A percentile compares a stretch with the other conserved stretches of the same genome.
Conservation (phyloP, 2,329 filamentous ascomycete species). For the Sporothrix phasma region DNA sequence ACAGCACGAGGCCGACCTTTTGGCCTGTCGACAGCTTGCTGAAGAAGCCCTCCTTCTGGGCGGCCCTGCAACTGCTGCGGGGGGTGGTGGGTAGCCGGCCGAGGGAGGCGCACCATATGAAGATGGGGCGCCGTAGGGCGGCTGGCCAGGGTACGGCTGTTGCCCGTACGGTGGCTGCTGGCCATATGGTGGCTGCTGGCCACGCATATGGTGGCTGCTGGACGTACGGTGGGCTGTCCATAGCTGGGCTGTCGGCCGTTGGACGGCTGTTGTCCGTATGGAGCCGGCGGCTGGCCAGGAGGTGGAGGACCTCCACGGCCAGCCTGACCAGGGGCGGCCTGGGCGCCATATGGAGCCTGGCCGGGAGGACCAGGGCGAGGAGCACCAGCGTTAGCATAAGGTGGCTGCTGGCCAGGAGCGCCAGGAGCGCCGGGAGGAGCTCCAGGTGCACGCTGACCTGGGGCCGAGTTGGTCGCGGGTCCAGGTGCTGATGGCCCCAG, state of each 20-base stretch:
- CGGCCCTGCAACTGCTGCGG: background rate
- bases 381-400: slow-evolving; percentile 1
- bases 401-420: slow-evolving; percentile 1
- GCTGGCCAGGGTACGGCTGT: background rate
- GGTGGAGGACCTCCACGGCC: background rate
- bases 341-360: slow-evolving; percentile 1
- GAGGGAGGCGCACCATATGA: slow-evolving; percentile 6
- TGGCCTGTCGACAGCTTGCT: slow-evolving; percentile 13
- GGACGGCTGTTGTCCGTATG: background rate
- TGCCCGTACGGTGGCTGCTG: background rate
- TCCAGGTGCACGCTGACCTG: slow-evolving; percentile 7
- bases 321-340: background rate
- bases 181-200: background rate
- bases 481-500: background rate
- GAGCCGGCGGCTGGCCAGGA: slow-evolving; percentile 7
- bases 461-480: background rate
- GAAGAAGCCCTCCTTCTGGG: slow-evolving; percentile 13
- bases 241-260: background rate
- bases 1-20: slow-evolving; percentile 11
- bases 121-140: background rate
- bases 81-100: background rate
- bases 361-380: slow-evolving; percentile 4
- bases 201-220: background rate
- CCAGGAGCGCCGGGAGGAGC: slow-evolving; percentile 1
- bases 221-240: background rate